phyloP scores from a whole-genome alignment of 352 stramenopile species.

The Globisporangium yorkense region DNA sequence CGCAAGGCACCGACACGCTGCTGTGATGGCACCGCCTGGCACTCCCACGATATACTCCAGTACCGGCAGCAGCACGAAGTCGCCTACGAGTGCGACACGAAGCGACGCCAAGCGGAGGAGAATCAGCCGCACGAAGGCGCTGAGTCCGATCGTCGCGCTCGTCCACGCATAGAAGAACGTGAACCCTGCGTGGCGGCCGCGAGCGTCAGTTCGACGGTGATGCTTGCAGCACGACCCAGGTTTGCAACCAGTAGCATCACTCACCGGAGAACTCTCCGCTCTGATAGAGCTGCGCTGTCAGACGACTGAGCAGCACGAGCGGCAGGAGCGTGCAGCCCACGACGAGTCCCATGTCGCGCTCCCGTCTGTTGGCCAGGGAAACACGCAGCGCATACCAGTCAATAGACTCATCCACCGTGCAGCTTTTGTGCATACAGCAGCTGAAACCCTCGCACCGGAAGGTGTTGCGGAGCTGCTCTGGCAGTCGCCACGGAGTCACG shows the following conservation, averaged over 20 bases:
- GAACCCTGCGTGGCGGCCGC: slow-evolving; percentile 13
- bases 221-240: not conserved
- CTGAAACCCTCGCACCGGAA: slow-evolving; percentile 7
- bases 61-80: slow-evolving; percentile 30
- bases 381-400: not conserved
- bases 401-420: not conserved
- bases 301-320: slow-evolving; percentile 50
- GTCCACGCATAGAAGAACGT: slow-evolving; percentile 55
- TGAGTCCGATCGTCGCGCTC: slow-evolving; percentile 39
- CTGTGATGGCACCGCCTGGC: slow-evolving; percentile 25
- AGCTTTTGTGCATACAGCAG: no score
- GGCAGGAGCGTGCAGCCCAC: slow-evolving; percentile 54
- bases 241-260: not conserved
- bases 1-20: slow-evolving; percentile 26
- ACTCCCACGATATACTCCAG: slow-evolving; percentile 10
- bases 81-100: slow-evolving; percentile 30
- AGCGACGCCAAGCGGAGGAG: slow-evolving; percentile 30
- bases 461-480: slow-evolving; percentile 1
- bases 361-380: slow-evolving; percentile 20
- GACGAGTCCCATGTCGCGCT: slow-evolving; percentile 50
- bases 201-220: not conserved
- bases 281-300: slow-evolving; percentile 32
- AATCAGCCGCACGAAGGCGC: slow-evolving; percentile 36
- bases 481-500: slow-evolving; percentile 1
- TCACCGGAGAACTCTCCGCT: slow-evolving; percentile 20